A percentile compares a stretch with the other conserved stretches of the same genome.
Conservation (phyloP, 2,329 filamentous ascomycete genomes). For the Cytospora schulzeri region DNA sequence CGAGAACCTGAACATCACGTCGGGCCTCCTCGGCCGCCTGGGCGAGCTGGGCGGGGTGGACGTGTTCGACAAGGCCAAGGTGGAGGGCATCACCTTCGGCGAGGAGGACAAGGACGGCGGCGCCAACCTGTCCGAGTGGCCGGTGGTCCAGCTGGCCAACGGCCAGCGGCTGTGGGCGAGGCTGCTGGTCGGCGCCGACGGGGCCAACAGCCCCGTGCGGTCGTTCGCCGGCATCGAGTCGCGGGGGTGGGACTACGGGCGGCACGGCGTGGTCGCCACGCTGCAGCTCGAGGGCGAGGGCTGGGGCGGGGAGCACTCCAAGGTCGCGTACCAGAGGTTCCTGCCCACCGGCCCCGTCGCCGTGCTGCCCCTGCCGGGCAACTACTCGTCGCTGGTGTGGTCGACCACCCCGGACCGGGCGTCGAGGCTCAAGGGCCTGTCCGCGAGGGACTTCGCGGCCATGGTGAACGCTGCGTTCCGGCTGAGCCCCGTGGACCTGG, state of each 20-base stretch:
- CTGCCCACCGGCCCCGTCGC: slow-evolving; percentile 90
- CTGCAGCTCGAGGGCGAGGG: slow-evolving; percentile 68
- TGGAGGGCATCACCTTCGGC: slow-evolving; percentile 79
- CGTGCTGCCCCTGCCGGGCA: slow-evolving; percentile 84
- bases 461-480: slow-evolving; percentile 95
- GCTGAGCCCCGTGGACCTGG: slow-evolving; percentile 75
- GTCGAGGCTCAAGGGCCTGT: slow-evolving; percentile 74
- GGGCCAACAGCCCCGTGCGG: slow-evolving; percentile 90
- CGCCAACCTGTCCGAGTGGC: slow-evolving; percentile 83
- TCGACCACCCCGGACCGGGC: slow-evolving; percentile 85
- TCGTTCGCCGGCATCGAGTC: slow-evolving; percentile 84
- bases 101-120: slow-evolving; percentile 65
- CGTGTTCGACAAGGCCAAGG: slow-evolving; percentile 74
- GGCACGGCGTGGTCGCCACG: slow-evolving; percentile 90
- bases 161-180: slow-evolving; percentile 74
- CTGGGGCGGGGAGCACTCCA: slow-evolving; percentile 56
- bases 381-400: slow-evolving; percentile 87
- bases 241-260: slow-evolving; percentile 89
- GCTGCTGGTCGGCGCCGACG: slow-evolving; percentile 89
- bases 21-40: slow-evolving; percentile 72
- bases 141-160: slow-evolving; percentile 72
- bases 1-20: slow-evolving; percentile 88
- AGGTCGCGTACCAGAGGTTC: slow-evolving; percentile 93
- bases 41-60: slow-evolving; percentile 69
- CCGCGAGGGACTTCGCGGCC: slow-evolving; percentile 72